These are phyloP conservation scores for Russula lepida DNA, from an alignment of 768 basidiomycete species.

Conservation along the genomic window DNA sequence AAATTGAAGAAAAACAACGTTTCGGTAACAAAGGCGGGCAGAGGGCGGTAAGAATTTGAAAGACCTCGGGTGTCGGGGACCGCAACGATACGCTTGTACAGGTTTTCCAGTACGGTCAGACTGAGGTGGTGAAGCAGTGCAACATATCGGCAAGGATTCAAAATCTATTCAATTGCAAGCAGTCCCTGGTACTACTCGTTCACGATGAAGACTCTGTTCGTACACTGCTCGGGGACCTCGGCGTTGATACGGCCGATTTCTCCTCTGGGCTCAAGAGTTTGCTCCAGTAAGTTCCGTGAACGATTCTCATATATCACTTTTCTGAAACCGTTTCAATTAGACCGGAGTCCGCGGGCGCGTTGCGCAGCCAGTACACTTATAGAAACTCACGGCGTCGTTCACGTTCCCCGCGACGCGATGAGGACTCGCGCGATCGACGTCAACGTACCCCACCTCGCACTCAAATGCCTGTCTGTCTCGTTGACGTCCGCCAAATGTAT, in stretches of 20 bases:
- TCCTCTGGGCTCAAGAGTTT: conserved; percentile 5
- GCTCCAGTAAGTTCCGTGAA: conserved; percentile 7
- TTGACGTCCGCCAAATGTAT: conserved; percentile 18
- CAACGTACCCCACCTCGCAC: conserved; percentile 6
- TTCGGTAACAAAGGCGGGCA: conserved; percentile 12
- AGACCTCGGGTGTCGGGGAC: neutral
- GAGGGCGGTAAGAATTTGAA: conserved; percentile 6
- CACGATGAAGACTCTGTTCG: conserved; percentile 4
- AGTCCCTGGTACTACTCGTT: conserved; percentile 12
- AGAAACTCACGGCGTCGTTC: conserved; percentile 11
- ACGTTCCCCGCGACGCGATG: conserved; percentile 14
- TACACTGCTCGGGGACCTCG: conserved; percentile 1
- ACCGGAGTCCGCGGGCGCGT: neutral
- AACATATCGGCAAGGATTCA: neutral
- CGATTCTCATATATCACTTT: neutral
- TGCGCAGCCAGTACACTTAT: neutral
- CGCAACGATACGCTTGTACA: neutral
- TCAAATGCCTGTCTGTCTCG: neutral
- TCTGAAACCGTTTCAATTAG: conserved; percentile 1
- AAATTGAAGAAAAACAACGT: conserved; percentile 4
- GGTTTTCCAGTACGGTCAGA: conserved; percentile 8
- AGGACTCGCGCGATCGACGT: neutral
- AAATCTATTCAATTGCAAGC: conserved; percentile 4
- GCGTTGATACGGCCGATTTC: conserved; percentile 1
- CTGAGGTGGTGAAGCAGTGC: conserved; percentile 8